phyloP scores from a whole-genome alignment of 1,284 basidiomycete species.

The Leccinum griseonigrum region DNA sequence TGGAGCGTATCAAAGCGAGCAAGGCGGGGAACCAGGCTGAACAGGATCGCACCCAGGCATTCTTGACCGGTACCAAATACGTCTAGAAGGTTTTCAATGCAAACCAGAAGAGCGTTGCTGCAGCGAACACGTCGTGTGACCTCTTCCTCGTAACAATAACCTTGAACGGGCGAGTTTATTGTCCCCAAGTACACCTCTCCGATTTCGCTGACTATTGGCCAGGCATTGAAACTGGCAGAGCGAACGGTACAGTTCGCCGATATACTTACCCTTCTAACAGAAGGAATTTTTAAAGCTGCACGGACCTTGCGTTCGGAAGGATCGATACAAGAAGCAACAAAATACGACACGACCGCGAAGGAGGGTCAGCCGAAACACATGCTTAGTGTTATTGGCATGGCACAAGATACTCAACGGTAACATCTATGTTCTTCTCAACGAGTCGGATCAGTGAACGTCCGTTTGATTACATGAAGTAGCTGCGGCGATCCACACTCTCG shows the following conservation, averaged over 20 bases:
- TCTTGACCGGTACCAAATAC: slow-evolving; percentile 61
- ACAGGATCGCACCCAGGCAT: slow-evolving; percentile 55
- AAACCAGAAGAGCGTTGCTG: slow-evolving; percentile 73
- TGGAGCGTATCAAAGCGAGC: slow-evolving; percentile 83
- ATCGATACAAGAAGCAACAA: slow-evolving; percentile 58
- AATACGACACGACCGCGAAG: slow-evolving; percentile 73
- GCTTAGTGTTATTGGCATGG: slow-evolving; percentile 78
- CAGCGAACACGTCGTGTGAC: slow-evolving; percentile 76
- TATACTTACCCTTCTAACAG: slow-evolving; percentile 74
- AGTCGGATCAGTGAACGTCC: not conserved
- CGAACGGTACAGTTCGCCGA: slow-evolving; percentile 77
- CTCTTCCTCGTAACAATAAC: slow-evolving; percentile 70
- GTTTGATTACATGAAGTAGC: slow-evolving; percentile 61
- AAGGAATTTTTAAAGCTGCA: slow-evolving; percentile 76
- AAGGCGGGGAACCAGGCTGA: slow-evolving; percentile 62
- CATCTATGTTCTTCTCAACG: slow-evolving; percentile 13
- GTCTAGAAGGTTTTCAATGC: slow-evolving; percentile 74
- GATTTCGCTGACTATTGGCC: slow-evolving; percentile 3
- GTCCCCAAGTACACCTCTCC: not conserved
- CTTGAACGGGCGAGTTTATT: slow-evolving; percentile 43
- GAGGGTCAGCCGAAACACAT: slow-evolving; percentile 75
- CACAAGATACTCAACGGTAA: slow-evolving; percentile 82
- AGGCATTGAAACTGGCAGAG: slow-evolving; percentile 90
- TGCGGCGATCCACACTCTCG: slow-evolving; percentile 84
- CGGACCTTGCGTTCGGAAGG: slow-evolving; percentile 76